Evolutionary conservation across 495 filamentous ascomycete genomes (phyloP), one percentile per base, ranked within the genome.

Genomic region (Xylaria acuta): DNA sequence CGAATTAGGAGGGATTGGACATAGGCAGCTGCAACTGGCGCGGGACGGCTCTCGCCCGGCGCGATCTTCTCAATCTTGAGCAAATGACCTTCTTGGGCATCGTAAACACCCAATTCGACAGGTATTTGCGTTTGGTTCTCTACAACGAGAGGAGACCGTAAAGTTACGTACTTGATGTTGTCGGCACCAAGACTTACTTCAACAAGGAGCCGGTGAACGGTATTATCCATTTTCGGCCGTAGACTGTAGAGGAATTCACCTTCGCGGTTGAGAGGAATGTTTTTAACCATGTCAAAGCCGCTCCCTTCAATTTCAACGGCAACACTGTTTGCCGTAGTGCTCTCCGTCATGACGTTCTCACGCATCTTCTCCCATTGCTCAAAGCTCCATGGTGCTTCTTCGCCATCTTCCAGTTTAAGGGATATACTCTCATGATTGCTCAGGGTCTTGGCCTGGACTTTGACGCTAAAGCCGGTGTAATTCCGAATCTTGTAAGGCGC

Each of bases 101-200:
- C 96, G 78, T 93, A 97, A 7, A 99, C 89, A n/a, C 97, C 96
- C 32, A 99, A 75, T 82, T 99, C 97, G 2, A 98, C 90, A 0
- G 97, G 95, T 69, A 99, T 97, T 80, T 98, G 94, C 3, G 96
- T 98, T 76, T 94, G 92, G 83, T 99, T 99, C 81, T 98, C 96
- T n/a, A 99, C 89, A 18, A 97, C 82, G n/a, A 99, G 85, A 8
- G 96, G 96, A 18, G 96, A 98, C 49, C 95, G 90, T 78, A 99
- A 93, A 11, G 94, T 98, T 76, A 99, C 96, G 79, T 97, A 95
- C 82, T 99, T 99, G 81, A 99, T 91, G 72, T 97, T 98, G 81
- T 99, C 94, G 4, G 88, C 81, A 32, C 94, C 95, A 41, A 99
- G 88, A 64, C 90, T 95, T 73, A 99, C 91, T 67, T 99, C 95